Evolutionary conservation across 306 rosid species (phyloP), one percentile per base, ranked within the genome.

Genomic region (Quercus variabilis): DNA sequence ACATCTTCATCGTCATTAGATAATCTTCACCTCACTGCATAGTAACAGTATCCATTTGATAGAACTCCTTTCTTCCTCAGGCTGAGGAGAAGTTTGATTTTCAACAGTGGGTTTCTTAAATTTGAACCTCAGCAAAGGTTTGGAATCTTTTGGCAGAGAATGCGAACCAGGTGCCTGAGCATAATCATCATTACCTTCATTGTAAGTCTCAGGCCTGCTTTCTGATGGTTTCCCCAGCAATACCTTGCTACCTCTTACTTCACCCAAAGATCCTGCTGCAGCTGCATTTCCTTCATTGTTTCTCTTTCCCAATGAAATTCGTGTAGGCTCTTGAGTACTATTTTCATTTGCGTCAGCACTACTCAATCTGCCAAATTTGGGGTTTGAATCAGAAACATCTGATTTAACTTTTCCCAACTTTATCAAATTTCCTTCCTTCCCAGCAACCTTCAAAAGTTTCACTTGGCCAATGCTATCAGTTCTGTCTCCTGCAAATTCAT

Each of bases 111-210:
- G 96, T 76, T 88, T 96, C 88, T 90, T 90, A 67, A 96, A 88
- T 85, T 96, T 96, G 74, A 96, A 86, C 90, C 79, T 88, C 85
- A 96, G 81, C 60, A 89, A 71, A 57, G 98, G 94, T 80, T 91
- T 95, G 19, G 89, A 71, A 75, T 96, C 98, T 87, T 86, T 96
- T 13, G 97, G 90, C 77, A 88, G 78, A 73, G 94, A 88, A 60
- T 83, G 82, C 65, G 87, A 88, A 69, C 81, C 63, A 4, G 83
- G 86, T 31, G 87, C 81, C 60, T 84, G 89, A 80, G 77, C 83
- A 75, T 64, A 55, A 35, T 87, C 89, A 58, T 85, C 89, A 73
- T 83, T 85, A 68, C 76, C 80, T 46, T 82, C 97, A 11, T 78
- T 80, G 74, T 58, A 35, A 63, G 77, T 74, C 64, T 82, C 93